Evolutionary conservation across 139 green algal species (phyloP).

Genomic region (Edaphochlamys debaryana): DNA sequence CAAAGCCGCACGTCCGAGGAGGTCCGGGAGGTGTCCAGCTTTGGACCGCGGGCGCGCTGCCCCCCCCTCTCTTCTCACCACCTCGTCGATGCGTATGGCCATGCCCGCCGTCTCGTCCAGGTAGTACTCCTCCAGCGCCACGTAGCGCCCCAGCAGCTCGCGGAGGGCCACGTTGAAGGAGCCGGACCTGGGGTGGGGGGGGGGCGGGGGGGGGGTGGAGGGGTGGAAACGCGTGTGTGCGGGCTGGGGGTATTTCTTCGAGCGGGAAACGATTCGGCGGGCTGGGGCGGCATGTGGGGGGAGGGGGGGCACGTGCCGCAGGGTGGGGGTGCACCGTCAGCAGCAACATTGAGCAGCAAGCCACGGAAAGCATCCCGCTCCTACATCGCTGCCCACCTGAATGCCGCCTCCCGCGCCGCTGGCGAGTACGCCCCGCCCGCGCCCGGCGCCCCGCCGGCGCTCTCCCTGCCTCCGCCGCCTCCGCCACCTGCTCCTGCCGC

Average conservation of each 20-base stretch:
- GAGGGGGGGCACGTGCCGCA: too few species aligned
- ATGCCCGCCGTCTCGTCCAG: conserved; percentile 89
- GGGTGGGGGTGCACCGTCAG: too few species aligned
- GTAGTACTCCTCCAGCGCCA: conserved; percentile 94
- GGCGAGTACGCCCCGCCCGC: neutral
- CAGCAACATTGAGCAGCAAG: too few species aligned
- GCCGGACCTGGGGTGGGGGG: conserved; percentile 42
- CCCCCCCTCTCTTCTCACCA: too few species aligned
- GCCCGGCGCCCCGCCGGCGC: neutral
- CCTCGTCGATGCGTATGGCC: conserved; percentile 91
- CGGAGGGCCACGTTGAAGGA: conserved; percentile 74
- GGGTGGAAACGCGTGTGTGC: too few species aligned
- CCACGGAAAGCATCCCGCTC: too few species aligned
- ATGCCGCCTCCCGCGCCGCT: conserved; percentile 40
- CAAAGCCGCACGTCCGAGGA: too few species aligned
- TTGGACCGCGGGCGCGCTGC: too few species aligned
- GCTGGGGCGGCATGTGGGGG: neutral
- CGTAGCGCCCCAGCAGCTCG: conserved; percentile 90
- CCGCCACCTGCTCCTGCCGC: conserved; percentile 6
- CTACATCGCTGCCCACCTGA: conserved; percentile 45
- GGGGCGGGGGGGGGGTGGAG: neutral
- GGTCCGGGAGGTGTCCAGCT: too few species aligned
- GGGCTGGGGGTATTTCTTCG: too few species aligned
- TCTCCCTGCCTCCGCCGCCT: neutral
- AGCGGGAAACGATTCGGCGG: neutral